Percentiles rank a stretch among this genome's conserved stretches.
phyloP scores from a whole-genome alignment of 1,284 basidiomycete species.

The Marasmius sp. region DNA sequence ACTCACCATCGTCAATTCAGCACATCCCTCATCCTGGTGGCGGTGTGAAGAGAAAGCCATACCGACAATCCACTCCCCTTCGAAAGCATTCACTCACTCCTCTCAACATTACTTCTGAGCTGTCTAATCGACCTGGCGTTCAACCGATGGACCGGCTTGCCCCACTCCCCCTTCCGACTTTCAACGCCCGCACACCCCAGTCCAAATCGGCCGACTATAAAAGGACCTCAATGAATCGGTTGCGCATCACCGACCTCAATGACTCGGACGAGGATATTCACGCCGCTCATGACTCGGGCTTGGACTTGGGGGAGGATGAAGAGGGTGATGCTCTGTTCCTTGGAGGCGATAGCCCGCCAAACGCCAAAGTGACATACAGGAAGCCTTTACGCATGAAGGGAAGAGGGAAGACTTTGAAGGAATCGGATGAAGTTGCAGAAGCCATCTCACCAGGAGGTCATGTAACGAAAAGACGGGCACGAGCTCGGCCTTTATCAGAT shows the following conservation, averaged over 20 bases:
- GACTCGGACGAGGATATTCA: conserved; percentile 42
- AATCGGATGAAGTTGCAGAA: conserved; percentile 60
- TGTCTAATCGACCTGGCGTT: conserved; percentile 21
- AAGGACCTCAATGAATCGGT: conserved; percentile 59
- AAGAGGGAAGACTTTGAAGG: conserved; percentile 33
- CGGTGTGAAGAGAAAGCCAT: conserved; percentile 64
- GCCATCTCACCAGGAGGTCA: conserved; percentile 73
- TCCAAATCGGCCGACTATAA: conserved; percentile 60
- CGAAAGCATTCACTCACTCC: conserved; percentile 47
- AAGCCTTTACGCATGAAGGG: conserved; percentile 31
- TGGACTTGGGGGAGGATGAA: conserved; percentile 40
- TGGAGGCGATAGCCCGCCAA: conserved; percentile 23
- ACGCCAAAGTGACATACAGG: conserved; percentile 24
- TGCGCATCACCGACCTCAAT: conserved; percentile 60
- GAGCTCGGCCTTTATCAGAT: conserved; percentile 63
- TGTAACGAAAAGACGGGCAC: conserved; percentile 67
- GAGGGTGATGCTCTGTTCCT: conserved; percentile 31
- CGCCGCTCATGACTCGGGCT: conserved; percentile 48
- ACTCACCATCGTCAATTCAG: neutral
- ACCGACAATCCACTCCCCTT: conserved; percentile 40
- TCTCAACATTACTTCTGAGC: conserved; percentile 44
- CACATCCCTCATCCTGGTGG: conserved; percentile 30
- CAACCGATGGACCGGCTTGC: conserved; percentile 61
- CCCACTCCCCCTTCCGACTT: conserved; percentile 60
- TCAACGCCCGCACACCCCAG: conserved; percentile 52